Evolutionary conservation across 164 flowering plant species (phyloP), one percentile per base, ranked within the genome.

Genomic region (grape (Vitis vinifera)): DNA sequence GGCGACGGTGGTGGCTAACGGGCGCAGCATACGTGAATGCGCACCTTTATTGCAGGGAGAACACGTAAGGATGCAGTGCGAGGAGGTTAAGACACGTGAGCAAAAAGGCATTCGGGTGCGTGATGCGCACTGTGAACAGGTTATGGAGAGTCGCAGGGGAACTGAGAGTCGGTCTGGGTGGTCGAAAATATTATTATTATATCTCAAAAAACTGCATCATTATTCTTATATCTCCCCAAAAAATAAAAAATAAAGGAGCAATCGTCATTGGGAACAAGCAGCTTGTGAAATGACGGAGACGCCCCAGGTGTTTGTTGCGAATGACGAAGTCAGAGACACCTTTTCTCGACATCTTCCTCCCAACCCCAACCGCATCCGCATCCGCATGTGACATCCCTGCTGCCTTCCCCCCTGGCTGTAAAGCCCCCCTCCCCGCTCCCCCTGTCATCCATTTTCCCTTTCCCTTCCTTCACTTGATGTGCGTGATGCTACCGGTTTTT

Each of bases 31-130:
- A 66, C 48, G 74, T 50, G 60, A 14, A 4, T 78, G 63, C 76
- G 76, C 78, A 74, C 76, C 62, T 15, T 17, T 14, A 12, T 53
- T 65, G 10, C 7, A 4, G 55, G 57, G 30, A 4, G 31, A 48
- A 65, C 79, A 75, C 79, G 81, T 68, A 70, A 75, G 70, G 64
- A 13, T 13, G 4, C 50, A 27, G 53, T 12, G 27, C 15, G 1
- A 30, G n/a, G 14, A 16, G 37, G 55, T 49, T 12, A 10, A 23
- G 73, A 63, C 80, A 72, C 83, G 83, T 77, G 63, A n/a, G 68
- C 52, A 15, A 15, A 19, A 17, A 10, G 1, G 16, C 30, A n/a
- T 29, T 9, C 27, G 66, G 16, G 70, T 71, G 77, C 66, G 78
- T 62, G 29, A 0, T 59, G 59, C 73, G 71, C 77, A 30, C 31